Evolutionary conservation across 768 basidiomycete genomes (phyloP).

Genomic region (Auriscalpium vulgare): DNA sequence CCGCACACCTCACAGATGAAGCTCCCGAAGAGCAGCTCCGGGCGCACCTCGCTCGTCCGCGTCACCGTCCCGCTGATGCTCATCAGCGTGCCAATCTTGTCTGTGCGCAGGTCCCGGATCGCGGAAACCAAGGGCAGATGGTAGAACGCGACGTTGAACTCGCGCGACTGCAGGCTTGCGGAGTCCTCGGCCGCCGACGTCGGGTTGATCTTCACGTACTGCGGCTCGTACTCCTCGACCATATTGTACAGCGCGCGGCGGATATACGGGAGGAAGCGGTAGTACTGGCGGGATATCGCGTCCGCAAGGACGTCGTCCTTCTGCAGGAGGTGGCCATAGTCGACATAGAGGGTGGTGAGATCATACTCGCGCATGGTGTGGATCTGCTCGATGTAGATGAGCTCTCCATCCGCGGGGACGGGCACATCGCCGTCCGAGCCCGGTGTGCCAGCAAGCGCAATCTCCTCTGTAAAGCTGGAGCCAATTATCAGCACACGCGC

Average conservation of each 20-base stretch:
- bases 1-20: constrained; percentile 89
- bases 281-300: constrained; percentile 92
- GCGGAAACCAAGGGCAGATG: constrained; percentile 89
- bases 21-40: constrained; percentile 88
- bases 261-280: constrained; percentile 92
- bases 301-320: constrained; percentile 90
- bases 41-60: constrained; percentile 93
- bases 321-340: constrained; percentile 84
- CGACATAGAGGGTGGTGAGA: constrained; percentile 92
- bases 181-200: constrained; percentile 83
- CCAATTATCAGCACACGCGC: constrained; percentile 6
- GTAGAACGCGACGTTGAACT: constrained; percentile 94
- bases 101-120: constrained; percentile 88
- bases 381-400: constrained; percentile 88
- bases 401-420: constrained; percentile 48
- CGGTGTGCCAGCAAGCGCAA: constrained; percentile 74
- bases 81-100: constrained; percentile 90
- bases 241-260: constrained; percentile 86
- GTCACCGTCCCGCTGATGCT: constrained; percentile 97
- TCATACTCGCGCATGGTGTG: constrained; percentile 93
- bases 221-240: constrained; percentile 83
- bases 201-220: constrained; percentile 92
- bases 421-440: constrained; percentile 62
- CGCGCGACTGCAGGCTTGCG: constrained; percentile 81
- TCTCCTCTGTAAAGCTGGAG: constrained; percentile 73